These are phyloP conservation scores for Cystoderma amianthinum DNA, from an alignment of 768 basidiomycete genomes.

Conservation along the genomic window DNA sequence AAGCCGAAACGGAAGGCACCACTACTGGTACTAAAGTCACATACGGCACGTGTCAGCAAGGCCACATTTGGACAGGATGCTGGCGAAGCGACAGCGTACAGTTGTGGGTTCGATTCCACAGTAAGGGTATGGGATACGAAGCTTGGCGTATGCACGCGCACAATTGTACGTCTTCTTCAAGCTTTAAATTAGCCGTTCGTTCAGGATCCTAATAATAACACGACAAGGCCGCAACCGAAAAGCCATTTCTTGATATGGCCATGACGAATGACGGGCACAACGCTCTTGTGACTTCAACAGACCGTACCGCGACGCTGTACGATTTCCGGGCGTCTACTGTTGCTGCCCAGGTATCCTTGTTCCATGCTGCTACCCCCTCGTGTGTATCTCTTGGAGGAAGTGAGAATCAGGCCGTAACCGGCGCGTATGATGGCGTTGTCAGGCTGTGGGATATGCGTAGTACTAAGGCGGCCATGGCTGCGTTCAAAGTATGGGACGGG, in stretches of 20 bases:
- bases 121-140: constrained; percentile 86
- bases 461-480: constrained; percentile 54
- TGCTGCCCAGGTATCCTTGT: constrained; percentile 32
- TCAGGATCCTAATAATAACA: neutral
- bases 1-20: constrained; percentile 62
- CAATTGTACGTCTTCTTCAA: constrained; percentile 45
- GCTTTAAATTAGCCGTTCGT: neutral
- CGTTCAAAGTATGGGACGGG: constrained; percentile 55
- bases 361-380: constrained; percentile 63
- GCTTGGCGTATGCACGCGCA: constrained; percentile 60
- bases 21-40: constrained; percentile 67
- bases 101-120: constrained; percentile 87
- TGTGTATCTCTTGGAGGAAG: constrained; percentile 34
- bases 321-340: constrained; percentile 47
- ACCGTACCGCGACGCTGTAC: constrained; percentile 66
- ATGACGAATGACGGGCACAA: constrained; percentile 34
- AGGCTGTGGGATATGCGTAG: constrained; percentile 78
- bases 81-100: constrained; percentile 41
- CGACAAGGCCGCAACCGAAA: constrained; percentile 57
- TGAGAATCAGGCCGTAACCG: constrained; percentile 55
- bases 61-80: constrained; percentile 45
- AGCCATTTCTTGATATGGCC: constrained; percentile 66
- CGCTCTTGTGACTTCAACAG: constrained; percentile 61
- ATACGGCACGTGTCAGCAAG: constrained; percentile 75
- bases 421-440: constrained; percentile 73